A percentile compares a stretch with the other conserved stretches of the same genome.
phyloP scores from a whole-genome alignment of 768 basidiomycete species.

The Suillus sp. region DNA sequence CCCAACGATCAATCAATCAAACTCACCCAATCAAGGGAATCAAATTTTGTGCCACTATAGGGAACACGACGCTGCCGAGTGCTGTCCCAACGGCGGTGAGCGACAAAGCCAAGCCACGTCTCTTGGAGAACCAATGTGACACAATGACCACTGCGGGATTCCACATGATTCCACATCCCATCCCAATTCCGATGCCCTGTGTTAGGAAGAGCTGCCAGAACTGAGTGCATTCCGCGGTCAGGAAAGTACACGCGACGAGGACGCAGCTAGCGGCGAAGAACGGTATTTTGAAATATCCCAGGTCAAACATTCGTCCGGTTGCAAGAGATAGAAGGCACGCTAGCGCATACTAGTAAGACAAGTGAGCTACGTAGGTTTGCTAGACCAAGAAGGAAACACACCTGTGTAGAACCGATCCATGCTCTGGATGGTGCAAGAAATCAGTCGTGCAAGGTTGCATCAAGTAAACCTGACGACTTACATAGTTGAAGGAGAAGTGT shows the following conservation, averaged over 20 bases:
- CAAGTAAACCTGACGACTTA: slow-evolving; percentile 28
- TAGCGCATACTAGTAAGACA: slow-evolving; percentile 53
- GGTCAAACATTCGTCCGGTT: slow-evolving; percentile 71
- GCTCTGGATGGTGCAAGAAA: slow-evolving; percentile 43
- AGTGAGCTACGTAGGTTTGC: background rate
- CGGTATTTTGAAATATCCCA: slow-evolving; percentile 63
- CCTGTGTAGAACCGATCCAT: slow-evolving; percentile 83
- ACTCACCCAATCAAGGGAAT: slow-evolving; percentile 66
- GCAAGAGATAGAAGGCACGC: slow-evolving; percentile 63
- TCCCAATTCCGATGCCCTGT: slow-evolving; percentile 72
- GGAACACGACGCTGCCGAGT: slow-evolving; percentile 68
- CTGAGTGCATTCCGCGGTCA: slow-evolving; percentile 68
- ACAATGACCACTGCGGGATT: slow-evolving; percentile 60
- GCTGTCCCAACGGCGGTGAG: slow-evolving; percentile 66
- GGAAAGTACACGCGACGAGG: slow-evolving; percentile 58
- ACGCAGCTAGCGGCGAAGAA: slow-evolving; percentile 48
- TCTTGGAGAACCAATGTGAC: slow-evolving; percentile 71
- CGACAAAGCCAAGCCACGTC: slow-evolving; percentile 59
- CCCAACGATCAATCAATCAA: slow-evolving; percentile 21
- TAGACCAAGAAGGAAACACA: slow-evolving; percentile 21
- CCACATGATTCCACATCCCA: slow-evolving; percentile 61
- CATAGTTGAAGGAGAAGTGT: slow-evolving; percentile 64
- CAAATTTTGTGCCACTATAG: slow-evolving; percentile 59
- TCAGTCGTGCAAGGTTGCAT: background rate
- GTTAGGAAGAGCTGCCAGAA: slow-evolving; percentile 82